Conservation (phyloP, 306 rosid species). For the Cicer chorassanicum region DNA sequence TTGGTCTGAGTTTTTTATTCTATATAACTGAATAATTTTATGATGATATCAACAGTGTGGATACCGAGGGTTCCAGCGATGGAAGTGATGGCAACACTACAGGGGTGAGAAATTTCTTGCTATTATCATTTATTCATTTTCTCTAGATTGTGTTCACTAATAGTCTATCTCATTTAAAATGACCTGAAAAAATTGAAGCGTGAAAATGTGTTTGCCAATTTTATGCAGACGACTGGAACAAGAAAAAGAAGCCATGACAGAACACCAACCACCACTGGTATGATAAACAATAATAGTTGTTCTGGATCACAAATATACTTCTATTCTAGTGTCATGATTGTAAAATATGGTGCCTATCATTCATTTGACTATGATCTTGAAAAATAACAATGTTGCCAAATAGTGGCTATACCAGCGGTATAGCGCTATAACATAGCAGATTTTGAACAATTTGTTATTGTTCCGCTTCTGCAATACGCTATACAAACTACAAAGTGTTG, state of each 20-base stretch:
- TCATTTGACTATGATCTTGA: slow-evolving; percentile 27
- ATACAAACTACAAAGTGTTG: no score
- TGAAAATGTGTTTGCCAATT: slow-evolving; percentile 38
- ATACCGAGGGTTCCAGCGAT: slow-evolving; percentile 79
- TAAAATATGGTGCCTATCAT: slow-evolving; percentile 22
- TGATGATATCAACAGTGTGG: slow-evolving; percentile 61
- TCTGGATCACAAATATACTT: slow-evolving; percentile 41
- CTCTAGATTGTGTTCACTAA: slow-evolving; percentile 6
- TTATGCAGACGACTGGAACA: slow-evolving; percentile 66
- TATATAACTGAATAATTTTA: slow-evolving; percentile 45
- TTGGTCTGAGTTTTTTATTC: slow-evolving; percentile 27
- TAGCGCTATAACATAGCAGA: no score
- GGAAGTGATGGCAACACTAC: slow-evolving; percentile 84
- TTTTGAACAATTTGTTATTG: no score
- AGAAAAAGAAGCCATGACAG: slow-evolving; percentile 82
- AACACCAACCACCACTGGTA: slow-evolving; percentile 78
- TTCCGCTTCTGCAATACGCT: no score
- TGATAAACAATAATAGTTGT: slow-evolving; percentile 39
- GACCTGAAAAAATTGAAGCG: slow-evolving; percentile 35
- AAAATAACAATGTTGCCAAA: background rate
- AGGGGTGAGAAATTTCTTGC: slow-evolving; percentile 61
- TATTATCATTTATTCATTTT: background rate
- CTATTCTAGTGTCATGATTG: slow-evolving; percentile 2
- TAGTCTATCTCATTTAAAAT: slow-evolving; percentile 26
- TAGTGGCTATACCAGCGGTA: no score